Base-by-base conservation (phyloP, 352 stramenopile species). In the Globisporangium viniferum region DNA sequence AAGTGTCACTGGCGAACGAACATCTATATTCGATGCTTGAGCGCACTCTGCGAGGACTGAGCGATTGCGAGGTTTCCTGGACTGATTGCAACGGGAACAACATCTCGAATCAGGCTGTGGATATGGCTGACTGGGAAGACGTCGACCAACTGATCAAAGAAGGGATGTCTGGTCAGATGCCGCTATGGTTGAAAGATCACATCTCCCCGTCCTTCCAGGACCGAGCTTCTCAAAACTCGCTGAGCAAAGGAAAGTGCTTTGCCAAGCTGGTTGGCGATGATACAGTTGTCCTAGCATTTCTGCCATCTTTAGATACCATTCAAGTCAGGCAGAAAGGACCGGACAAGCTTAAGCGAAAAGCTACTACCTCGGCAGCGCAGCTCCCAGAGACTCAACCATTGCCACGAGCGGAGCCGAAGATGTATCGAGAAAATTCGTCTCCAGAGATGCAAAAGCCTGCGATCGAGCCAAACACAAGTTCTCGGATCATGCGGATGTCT, bases 1-100 rank as follows among this genome's bases (percentile, higher is more conserved):
- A 57, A 48, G 65, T 91, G 10, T 92, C 87, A 9, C 69, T 83
- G 48, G 83, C 89, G 5, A 96, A 96, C 41, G 67, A 86, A 3
- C 86, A 95, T 68, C 64, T 96, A 10, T 94, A 94, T 73, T 93
- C 83, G n/a, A 95, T 96, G 87, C 65, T 95, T 15, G 82, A 94
- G 62, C 76, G 88, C 22, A 94, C 87, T 39, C 62, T 96, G 15
- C 74, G 76, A 6, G 82, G 87, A 5, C 57, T 96, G 41, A 94
- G 86, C 57, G 89, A 96, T 68, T 95, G 84, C 64, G 87, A 96
- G 69, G 88, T 96, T 14, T 77, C 80, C 36, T 96, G 89, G 89
- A 94, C 89, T 8, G 89, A 96, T 64, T 81, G 83, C 54, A 82
- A 86, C 61, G 84, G 84, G 22, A 67, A 82, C 54, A 58, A 68